Evolutionary conservation across 441 rosid genomes (phyloP).

Genomic region (Heliophila coronopifolia): DNA sequence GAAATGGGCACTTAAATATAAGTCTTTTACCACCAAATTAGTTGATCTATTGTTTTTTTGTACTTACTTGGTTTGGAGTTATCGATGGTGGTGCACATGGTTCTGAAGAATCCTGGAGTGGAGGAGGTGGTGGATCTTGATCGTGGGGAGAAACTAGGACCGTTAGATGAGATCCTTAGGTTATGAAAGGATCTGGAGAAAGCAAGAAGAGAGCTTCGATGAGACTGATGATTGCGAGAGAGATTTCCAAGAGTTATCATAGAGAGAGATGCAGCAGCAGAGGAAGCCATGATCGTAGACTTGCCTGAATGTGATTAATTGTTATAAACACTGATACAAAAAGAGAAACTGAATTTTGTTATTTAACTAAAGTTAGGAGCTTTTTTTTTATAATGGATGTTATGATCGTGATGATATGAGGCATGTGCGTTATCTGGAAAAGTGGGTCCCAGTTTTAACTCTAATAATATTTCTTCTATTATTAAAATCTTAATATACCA

Average conservation of each 20-base stretch:
- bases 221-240: conserved; percentile 15
- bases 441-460: no score
- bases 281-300: conserved; percentile 26
- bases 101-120: conserved; percentile 17
- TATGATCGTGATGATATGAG: no score
- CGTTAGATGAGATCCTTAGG: conserved; percentile 19
- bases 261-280: conserved; percentile 28
- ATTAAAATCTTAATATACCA: no score
- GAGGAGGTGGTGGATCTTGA: conserved; percentile 21
- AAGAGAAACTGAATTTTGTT: neutral
- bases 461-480: no score
- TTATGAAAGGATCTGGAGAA: conserved; percentile 17
- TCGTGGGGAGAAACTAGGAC: conserved; percentile 5
- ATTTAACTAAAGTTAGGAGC: neutral
- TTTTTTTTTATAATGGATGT: neutral
- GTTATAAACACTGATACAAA: neutral
- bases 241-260: conserved; percentile 6
- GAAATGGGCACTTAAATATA: no score
- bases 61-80: conserved; percentile 27
- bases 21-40: no score
- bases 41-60: neutral
- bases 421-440: no score
- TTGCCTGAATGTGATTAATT: conserved; percentile 10
- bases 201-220: conserved; percentile 6
- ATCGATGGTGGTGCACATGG: conserved; percentile 19